A percentile compares a stretch with the other conserved stretches of the same genome.
Evolutionary conservation across 805 yeast species (phyloP).

Genomic region (Barnettozyma botsteinii): DNA sequence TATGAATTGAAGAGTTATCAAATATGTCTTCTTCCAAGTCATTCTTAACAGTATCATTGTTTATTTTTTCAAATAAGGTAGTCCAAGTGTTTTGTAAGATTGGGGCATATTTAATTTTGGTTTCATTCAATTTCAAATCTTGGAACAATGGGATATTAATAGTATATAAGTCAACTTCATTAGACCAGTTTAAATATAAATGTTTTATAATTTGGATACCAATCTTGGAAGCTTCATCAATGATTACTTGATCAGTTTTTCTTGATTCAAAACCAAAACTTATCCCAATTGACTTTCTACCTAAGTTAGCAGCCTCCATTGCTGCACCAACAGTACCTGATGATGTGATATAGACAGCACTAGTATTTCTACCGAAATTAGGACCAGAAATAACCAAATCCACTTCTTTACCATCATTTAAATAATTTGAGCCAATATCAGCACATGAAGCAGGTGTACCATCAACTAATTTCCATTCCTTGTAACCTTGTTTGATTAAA

Average conservation of each 20-base stretch:
- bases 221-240: constrained; percentile 55
- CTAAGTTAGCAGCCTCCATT: constrained; percentile 78
- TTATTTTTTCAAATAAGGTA: constrained; percentile 41
- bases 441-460: constrained; percentile 97
- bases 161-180: constrained; percentile 64
- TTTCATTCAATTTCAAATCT: constrained; percentile 43
- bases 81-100: constrained; percentile 78
- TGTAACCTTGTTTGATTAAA: constrained; percentile 31
- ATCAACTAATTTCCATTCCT: constrained; percentile 83
- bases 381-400: constrained; percentile 94
- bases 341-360: constrained; percentile 81
- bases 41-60: constrained; percentile 13
- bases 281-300: constrained; percentile 65
- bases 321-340: constrained; percentile 98
- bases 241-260: constrained; percentile 33
- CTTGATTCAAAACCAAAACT: constrained; percentile 73
- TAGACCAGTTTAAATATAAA: constrained; percentile 53
- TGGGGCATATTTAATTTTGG: constrained; percentile 70
- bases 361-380: constrained; percentile 89
- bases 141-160: constrained; percentile 76
- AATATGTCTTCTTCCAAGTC: constrained; percentile 38
- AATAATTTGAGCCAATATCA: constrained; percentile 79
- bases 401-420: constrained; percentile 44
- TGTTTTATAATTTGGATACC: constrained; percentile 59
- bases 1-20: constrained; percentile 35